A percentile compares a stretch with the other conserved stretches of the same genome.
Evolutionary conservation across 2,329 filamentous ascomycete genomes (phyloP).

Genomic region (Paradendryphiella salina): DNA sequence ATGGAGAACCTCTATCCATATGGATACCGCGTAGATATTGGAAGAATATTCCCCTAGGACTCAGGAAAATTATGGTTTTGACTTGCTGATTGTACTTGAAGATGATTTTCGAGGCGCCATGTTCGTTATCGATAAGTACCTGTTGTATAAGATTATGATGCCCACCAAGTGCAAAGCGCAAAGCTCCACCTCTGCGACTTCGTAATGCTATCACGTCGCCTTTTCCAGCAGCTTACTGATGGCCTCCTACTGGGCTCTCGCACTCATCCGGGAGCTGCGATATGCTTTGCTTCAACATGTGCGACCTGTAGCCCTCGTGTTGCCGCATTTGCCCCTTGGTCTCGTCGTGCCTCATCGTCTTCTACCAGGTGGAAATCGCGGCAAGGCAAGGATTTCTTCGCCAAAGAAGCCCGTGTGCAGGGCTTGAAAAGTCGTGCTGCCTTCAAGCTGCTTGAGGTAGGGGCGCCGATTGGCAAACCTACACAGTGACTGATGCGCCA

Average conservation of each 20-base stretch:
- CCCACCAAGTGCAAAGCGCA: not conserved
- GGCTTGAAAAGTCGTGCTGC: conserved; percentile 88
- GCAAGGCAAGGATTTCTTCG: conserved; percentile 72
- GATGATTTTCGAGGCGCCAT: not conserved
- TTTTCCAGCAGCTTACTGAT: conserved; percentile 45
- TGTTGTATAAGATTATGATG: not conserved
- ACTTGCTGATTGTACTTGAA: not conserved
- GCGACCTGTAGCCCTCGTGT: conserved; percentile 10
- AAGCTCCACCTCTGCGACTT: conserved; percentile 11
- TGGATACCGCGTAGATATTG: not conserved
- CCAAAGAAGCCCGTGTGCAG: conserved; percentile 74
- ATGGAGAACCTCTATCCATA: not conserved
- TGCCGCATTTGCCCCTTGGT: conserved; percentile 5
- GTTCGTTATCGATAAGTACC: conserved; percentile 15
- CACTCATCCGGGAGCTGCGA: not conserved
- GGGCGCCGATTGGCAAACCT: not conserved
- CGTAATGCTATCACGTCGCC: conserved; percentile 45
- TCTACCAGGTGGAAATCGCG: conserved; percentile 82
- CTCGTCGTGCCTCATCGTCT: conserved; percentile 52
- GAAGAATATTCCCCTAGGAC: not conserved
- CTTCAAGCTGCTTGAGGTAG: conserved; percentile 86
- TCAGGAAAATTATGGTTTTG: conserved; percentile 33
- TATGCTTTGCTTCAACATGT: conserved; percentile 24
- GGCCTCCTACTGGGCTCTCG: conserved; percentile 33
- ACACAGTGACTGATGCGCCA: conserved; percentile 18